Evolutionary conservation across 805 yeast genomes (phyloP), one percentile per base, ranked within the genome.

Genomic region (Hanseniaspora clermontiae): DNA sequence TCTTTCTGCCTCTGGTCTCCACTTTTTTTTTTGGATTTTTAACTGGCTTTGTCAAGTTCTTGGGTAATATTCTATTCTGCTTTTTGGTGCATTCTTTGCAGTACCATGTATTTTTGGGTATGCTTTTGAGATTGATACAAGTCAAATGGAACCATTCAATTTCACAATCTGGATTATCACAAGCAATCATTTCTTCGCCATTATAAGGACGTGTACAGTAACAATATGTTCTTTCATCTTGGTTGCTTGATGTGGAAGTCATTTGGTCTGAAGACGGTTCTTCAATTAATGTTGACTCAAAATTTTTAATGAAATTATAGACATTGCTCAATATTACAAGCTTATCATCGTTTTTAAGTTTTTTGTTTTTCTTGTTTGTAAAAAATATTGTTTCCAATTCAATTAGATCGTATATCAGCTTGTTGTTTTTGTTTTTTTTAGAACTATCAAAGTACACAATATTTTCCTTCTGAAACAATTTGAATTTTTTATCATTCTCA

Each of bases 131-230:
- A 0, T 87, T 87, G 40, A 85, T 83, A 70, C 95, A 86, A 43
- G 77, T 74, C 73, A 84, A 84, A 68, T 86, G 95, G 65, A 83
- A 86, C 95, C 93, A 85, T 64, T 82, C 88, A 39, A 69, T 74
- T 58, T 78, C 72, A 69, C 97, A 90, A 39, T 78, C 75, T 2
- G 75, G 75, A 62, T 87, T 80, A 66, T 90, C 97, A 68, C 97
- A 91, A 0, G 91, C 96, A 60, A 91, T 77, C 97, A 91, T 91
- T 17, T 31, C 45, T 53, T 78, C 79, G 0, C 97, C 97, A 56
- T 64, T 69, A 7, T 79, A 73, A 1, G 69, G 71, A 5, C 70
- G 68, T 5, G 71, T 65, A 59, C 85, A 80, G 14, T 70, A 52
- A 60, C 84, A 80, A 61, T 77, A 80, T 1, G 62, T 50, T 15